Percentiles rank a stretch among this genome's conserved stretches.
Conservation (phyloP, 495 filamentous ascomycete genomes). For the Daldinia concentrica region DNA sequence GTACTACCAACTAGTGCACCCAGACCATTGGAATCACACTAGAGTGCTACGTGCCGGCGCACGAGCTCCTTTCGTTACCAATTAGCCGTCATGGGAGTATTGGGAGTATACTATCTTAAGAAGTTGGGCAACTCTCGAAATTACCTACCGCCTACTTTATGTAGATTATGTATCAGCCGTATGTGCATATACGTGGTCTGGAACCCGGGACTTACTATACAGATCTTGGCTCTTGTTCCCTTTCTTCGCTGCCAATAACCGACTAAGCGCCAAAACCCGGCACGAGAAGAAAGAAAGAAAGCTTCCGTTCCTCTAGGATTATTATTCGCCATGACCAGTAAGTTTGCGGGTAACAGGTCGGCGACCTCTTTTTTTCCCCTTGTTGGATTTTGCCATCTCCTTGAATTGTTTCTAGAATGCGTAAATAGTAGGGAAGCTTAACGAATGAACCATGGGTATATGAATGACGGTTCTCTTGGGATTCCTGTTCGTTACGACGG, state of each 20-base stretch:
- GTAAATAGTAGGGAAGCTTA: slow-evolving; percentile 15
- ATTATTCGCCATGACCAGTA: neutral
- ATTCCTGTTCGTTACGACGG: slow-evolving; percentile 27
- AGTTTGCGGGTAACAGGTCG: slow-evolving; percentile 1
- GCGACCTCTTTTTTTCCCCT: slow-evolving; percentile 5
- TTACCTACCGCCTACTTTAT: slow-evolving; percentile 14
- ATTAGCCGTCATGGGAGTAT: slow-evolving; percentile 31
- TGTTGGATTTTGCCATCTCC: neutral
- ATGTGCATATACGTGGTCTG: slow-evolving; percentile 31
- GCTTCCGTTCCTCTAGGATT: slow-evolving; percentile 18
- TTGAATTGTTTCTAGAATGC: slow-evolving; percentile 24
- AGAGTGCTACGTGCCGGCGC: slow-evolving; percentile 39
- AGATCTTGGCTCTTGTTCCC: slow-evolving; percentile 14
- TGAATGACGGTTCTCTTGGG: slow-evolving; percentile 20
- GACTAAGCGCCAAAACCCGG: neutral
- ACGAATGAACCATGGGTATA: slow-evolving; percentile 14
- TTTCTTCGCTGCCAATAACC: slow-evolving; percentile 16
- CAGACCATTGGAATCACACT: slow-evolving; percentile 40
- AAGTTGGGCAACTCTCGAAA: slow-evolving; percentile 9
- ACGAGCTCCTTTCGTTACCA: slow-evolving; percentile 31
- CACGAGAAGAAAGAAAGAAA: neutral
- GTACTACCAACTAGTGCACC: slow-evolving; percentile 34
- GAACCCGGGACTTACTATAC: slow-evolving; percentile 41
- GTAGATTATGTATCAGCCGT: slow-evolving; percentile 32
- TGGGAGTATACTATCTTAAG: slow-evolving; percentile 26